phyloP scores from a whole-genome alignment of 2,329 filamentous ascomycete species.

The Dactylellina leptospora region DNA sequence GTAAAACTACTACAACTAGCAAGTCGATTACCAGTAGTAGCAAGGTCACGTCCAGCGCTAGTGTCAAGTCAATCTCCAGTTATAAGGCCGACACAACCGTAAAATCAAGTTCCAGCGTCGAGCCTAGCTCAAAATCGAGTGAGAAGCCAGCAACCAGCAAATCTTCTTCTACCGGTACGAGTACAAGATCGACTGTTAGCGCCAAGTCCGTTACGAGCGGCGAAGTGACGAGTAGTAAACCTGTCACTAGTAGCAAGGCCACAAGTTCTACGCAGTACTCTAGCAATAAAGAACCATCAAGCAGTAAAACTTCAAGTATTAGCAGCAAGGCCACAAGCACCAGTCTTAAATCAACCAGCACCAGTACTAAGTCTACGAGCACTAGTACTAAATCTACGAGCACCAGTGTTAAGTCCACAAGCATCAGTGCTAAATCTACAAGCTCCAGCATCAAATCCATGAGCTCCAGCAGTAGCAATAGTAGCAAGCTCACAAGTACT shows the following conservation, averaged over 20 bases:
- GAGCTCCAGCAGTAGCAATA: too few species aligned
- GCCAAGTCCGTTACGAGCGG: too few species aligned
- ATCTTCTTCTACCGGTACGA: neutral
- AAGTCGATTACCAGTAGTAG: too few species aligned
- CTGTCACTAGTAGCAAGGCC: neutral
- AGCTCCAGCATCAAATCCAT: too few species aligned
- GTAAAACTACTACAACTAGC: neutral
- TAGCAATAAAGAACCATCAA: neutral
- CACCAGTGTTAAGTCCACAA: neutral
- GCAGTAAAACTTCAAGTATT: too few species aligned
- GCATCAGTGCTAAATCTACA: neutral
- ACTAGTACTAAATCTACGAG: neutral
- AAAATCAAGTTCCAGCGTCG: too few species aligned
- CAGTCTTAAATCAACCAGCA: neutral
- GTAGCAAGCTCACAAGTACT: too few species aligned
- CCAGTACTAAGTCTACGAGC: neutral
- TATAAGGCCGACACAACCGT: too few species aligned
- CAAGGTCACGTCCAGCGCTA: too few species aligned
- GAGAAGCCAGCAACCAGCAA: neutral
- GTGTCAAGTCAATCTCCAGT: too few species aligned
- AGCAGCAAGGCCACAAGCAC: neutral
- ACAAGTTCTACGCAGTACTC: neutral
- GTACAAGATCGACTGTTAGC: neutral
- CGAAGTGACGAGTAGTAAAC: too few species aligned
- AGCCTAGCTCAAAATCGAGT: too few species aligned